Conservation (phyloP, 306 rosid genomes). For the Vicia villosa region DNA sequence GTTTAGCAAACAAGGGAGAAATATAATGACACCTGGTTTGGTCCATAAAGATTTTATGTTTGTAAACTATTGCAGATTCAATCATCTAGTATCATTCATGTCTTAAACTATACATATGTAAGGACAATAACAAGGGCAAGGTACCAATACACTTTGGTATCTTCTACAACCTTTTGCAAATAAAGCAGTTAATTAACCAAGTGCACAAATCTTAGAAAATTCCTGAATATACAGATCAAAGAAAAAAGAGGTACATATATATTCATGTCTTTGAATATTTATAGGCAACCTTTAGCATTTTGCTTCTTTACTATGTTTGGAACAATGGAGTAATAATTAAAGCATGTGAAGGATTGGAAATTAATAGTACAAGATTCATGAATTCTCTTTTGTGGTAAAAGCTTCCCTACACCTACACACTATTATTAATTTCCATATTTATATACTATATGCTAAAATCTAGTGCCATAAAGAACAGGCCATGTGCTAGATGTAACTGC, state of each 20-base stretch:
- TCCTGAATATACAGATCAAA: conserved; percentile 30
- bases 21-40: conserved; percentile 17
- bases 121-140: conserved; percentile 36
- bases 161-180: conserved; percentile 31
- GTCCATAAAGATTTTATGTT: background rate
- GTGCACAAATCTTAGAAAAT: conserved; percentile 1
- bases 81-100: background rate
- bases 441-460: conserved; percentile 38
- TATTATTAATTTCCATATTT: conserved; percentile 49
- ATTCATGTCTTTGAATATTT: background rate
- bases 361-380: conserved; percentile 19
- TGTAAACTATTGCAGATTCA: background rate
- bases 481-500: conserved; percentile 49
- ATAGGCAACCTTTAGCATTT: conserved; percentile 15
- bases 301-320: conserved; percentile 32
- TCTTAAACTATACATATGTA: background rate
- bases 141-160: conserved; percentile 24
- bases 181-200: background rate
- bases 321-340: conserved; percentile 29
- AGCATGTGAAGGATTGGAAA: conserved; percentile 17
- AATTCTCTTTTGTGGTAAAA: conserved; percentile 39
- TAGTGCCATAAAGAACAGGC: conserved; percentile 40
- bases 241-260: background rate
- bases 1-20: conserved; percentile 17
- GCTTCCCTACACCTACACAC: conserved; percentile 37